phyloP scores from a whole-genome alignment of 495 filamentous ascomycete genomes.

The Jackrogersella multiformis region DNA sequence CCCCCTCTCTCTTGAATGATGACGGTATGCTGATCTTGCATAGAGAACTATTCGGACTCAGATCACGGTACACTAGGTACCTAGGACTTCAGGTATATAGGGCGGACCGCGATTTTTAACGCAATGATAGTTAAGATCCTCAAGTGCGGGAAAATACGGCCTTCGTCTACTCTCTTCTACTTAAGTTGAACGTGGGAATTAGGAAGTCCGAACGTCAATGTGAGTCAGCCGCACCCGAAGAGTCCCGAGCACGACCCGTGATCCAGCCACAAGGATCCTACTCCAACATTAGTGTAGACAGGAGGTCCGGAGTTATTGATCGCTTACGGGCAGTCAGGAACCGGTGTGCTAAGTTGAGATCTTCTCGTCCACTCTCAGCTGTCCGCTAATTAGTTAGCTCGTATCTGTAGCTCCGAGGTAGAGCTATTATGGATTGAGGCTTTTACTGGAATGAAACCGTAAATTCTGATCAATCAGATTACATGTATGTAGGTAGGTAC shows the following conservation, averaged over 20 bases:
- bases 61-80: too few relatives aligned
- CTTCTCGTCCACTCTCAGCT: neutral
- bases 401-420: neutral
- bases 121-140: too few relatives aligned
- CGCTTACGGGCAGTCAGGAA: neutral
- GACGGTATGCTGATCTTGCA: neutral
- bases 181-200: neutral
- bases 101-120: too few relatives aligned
- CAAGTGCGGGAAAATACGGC: neutral
- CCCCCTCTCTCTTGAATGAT: neutral
- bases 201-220: neutral
- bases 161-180: neutral
- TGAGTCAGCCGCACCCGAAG: constrained; percentile 21
- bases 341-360: constrained; percentile 3
- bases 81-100: too few relatives aligned
- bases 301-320: constrained; percentile 5
- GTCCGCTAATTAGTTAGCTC: constrained; percentile 7
- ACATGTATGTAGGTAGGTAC: neutral
- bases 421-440: constrained; percentile 20
- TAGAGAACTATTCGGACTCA: too few relatives aligned
- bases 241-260: constrained; percentile 27
- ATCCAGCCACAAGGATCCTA: constrained; percentile 11
- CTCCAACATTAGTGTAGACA: neutral
- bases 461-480: constrained; percentile 17
- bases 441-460: constrained; percentile 23